Evolutionary conservation across 2,329 filamentous ascomycete species (phyloP), one percentile per base, ranked within the genome.

Genomic region (Exophiala sideris): DNA sequence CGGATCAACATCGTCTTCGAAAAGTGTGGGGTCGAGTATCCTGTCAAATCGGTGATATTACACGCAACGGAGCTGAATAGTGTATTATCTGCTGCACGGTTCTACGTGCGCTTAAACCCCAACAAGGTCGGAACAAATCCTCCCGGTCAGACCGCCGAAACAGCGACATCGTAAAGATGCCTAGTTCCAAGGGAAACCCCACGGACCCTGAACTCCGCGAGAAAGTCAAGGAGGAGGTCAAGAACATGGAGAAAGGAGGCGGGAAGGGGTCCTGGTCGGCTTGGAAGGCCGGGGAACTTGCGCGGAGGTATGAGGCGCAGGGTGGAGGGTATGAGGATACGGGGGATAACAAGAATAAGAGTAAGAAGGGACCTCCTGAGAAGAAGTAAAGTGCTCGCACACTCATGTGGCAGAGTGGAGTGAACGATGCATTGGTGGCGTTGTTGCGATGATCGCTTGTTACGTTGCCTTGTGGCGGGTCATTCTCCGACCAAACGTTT

Each of bases 161-260:
- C 10, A 12, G 11, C 5, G 11, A 5, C 35, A 5, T 10, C 4
- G 11, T 10, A 16, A 51, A 18, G 6, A 61, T 64, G 61, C 58
- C 58, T 11, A 61, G 58, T 14, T 61, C 56, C 16, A 62, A 62
- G 47, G 56, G 58, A 24, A 54, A 59, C 10, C 62, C 58, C 5
- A 59, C 57, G 14, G 42, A 62, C 9, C 61, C 60, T 14, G 56
- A 61, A 50, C 57, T 63, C 18, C 54, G 61, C 29, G 61, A 63
- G 41, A 57, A 60, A 48, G 52, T 63, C 54, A 63, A 63, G 39
- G 59, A 63, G 39, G 53, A 62, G 44, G 61, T 62, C 34, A 64
- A 62, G 47, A 52, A 44, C 20, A 48, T 55, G 49, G 56, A 58
- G 24, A 62, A 63, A 55, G 56, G 58, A 16, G 58, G 60, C 20